phyloP scores from a whole-genome alignment of 495 filamentous ascomycete species.

The Sabuloglossum arenarium region DNA sequence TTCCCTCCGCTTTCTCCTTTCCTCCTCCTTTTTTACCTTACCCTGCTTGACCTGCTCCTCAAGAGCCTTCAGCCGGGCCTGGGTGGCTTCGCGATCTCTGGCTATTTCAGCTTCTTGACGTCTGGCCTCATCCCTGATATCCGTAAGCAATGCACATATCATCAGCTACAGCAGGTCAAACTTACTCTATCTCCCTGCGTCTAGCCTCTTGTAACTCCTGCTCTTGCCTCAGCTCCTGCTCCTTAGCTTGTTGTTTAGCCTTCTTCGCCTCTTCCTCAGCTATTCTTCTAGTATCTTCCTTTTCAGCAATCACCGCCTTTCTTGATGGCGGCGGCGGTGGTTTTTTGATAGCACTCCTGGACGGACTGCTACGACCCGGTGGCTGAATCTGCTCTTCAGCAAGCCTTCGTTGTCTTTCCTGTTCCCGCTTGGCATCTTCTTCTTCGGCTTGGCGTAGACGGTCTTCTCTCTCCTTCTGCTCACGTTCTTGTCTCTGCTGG shows the following conservation, averaged over 20 bases:
- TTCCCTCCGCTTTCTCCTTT: constrained; percentile 62
- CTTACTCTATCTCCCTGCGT: constrained; percentile 68
- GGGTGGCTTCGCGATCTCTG: constrained; percentile 59
- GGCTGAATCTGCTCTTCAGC: constrained; percentile 60
- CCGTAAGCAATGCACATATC: not conserved
- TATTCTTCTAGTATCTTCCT: constrained; percentile 20
- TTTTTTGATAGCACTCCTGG: constrained; percentile 44
- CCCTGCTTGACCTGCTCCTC: constrained; percentile 88
- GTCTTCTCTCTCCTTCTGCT: constrained; percentile 69
- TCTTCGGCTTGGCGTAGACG: constrained; percentile 78
- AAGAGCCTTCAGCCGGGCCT: constrained; percentile 64
- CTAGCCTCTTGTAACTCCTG: constrained; percentile 60
- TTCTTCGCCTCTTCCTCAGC: constrained; percentile 33
- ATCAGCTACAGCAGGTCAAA: constrained; percentile 10
- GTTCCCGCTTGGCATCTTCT: constrained; percentile 79
- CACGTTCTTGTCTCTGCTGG: constrained; percentile 68
- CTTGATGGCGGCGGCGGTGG: constrained; percentile 70
- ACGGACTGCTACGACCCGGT: constrained; percentile 22
- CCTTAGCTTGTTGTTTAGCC: constrained; percentile 32
- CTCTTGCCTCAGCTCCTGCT: constrained; percentile 42
- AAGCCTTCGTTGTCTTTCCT: constrained; percentile 67
- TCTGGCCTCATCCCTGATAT: constrained; percentile 48
- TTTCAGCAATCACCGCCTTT: constrained; percentile 41
- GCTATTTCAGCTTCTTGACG: constrained; percentile 60
- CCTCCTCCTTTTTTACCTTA: constrained; percentile 93